A percentile compares a stretch with the other conserved stretches of the same genome.
Evolutionary conservation across 768 basidiomycete species (phyloP).

Genomic region (Kwoniella dendrophila): DNA sequence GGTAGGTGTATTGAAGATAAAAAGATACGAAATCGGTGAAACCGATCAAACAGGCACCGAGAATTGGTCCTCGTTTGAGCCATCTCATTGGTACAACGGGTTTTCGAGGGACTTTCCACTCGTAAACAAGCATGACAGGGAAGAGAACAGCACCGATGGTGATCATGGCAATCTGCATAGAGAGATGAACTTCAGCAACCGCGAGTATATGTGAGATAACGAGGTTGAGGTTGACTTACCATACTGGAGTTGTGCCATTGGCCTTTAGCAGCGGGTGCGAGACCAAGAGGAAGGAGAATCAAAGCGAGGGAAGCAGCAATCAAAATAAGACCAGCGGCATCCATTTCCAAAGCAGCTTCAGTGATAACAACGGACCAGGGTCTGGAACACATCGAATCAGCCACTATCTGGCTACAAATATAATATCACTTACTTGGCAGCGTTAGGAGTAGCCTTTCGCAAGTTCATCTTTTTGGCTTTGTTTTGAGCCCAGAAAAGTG

Average conservation of each 20-base stretch:
- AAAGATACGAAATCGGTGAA: constrained; percentile 59
- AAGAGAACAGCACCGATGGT: constrained; percentile 53
- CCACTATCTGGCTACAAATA: background rate
- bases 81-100: constrained; percentile 69
- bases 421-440: constrained; percentile 1
- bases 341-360: constrained; percentile 45
- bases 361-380: constrained; percentile 8
- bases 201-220: background rate
- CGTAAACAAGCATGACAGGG: constrained; percentile 50
- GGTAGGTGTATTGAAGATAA: constrained; percentile 70
- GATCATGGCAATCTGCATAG: constrained; percentile 54
- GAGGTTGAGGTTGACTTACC: constrained; percentile 30
- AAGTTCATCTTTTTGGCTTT: constrained; percentile 39
- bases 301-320: constrained; percentile 53
- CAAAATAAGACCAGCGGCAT: constrained; percentile 51
- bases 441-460: constrained; percentile 6
- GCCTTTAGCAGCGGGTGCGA: constrained; percentile 35
- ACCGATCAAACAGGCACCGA: constrained; percentile 66
- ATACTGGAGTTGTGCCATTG: constrained; percentile 53
- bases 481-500: constrained; percentile 55
- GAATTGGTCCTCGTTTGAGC: constrained; percentile 64
- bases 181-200: background rate
- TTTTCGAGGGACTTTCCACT: constrained; percentile 61
- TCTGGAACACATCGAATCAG: background rate
- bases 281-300: constrained; percentile 55